These are phyloP conservation scores for Styphnolobium japonicum DNA, from an alignment of 306 rosid genomes.

Conservation along the genomic window DNA sequence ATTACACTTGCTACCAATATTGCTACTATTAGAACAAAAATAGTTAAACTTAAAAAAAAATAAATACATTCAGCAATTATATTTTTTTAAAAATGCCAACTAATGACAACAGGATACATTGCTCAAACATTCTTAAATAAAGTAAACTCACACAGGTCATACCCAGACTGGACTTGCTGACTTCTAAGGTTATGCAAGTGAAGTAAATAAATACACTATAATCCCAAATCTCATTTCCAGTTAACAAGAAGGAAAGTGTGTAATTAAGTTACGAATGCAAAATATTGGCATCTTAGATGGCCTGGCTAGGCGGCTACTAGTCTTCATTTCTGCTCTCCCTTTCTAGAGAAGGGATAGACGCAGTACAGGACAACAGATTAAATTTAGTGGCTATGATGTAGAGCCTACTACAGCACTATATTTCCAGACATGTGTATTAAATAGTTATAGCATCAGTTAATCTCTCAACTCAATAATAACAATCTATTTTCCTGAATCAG, in stretches of 20 bases:
- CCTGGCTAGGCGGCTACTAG: not conserved
- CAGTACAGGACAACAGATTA: too few species aligned
- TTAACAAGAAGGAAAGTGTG: not conserved
- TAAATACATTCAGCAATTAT: not conserved
- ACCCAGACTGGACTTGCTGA: not conserved
- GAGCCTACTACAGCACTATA: not conserved
- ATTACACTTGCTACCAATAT: not conserved
- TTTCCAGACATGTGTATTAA: not conserved
- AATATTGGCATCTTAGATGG: not conserved
- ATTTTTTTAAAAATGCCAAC: not conserved
- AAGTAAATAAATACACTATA: not conserved
- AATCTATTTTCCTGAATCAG: not conserved
- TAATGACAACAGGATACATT: not conserved
- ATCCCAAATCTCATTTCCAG: not conserved
- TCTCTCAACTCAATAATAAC: not conserved
- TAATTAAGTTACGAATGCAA: not conserved
- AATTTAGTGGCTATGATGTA: not conserved
- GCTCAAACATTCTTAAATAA: not conserved
- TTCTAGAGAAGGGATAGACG: too few species aligned
- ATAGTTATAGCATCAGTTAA: not conserved
- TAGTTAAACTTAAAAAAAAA: not conserved
- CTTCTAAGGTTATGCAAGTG: not conserved
- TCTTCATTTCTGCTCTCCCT: not conserved
- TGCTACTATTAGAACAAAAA: slow-evolving; percentile 1
- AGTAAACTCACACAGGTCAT: not conserved